Base-by-base conservation (phyloP, 352 stramenopile species). In the Globisporangium alternatum region DNA sequence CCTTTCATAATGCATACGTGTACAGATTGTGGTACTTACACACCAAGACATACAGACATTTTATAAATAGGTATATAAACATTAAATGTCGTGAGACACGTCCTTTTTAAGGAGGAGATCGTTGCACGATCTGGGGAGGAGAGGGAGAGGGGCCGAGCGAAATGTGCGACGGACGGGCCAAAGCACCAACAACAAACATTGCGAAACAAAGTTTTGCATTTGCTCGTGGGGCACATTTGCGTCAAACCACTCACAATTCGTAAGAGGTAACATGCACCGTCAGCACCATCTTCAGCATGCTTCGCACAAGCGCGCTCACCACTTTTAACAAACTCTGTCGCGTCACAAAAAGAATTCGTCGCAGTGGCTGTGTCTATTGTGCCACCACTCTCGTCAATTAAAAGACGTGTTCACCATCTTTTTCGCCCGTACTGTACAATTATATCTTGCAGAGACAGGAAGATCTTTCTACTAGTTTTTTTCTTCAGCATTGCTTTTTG, bases 51-150 rank as follows among this genome's bases (percentile, higher is more conserved):
- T 2, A 28, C 2, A 3, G 25, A 47, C n/a, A 22, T 2, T 48
- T 8, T 33, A n/a, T 43, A 10, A 19, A 56, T 19, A 56, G 51
- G 51, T 1, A 19, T 3, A 30, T 43, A 22, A 30, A 10, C 0
- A 4, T 10, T 7, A 9, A 55, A 44, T 25, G 56, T 31, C 25
- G 56, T 62, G 56, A 55, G 56, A 62, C 56, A 62, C 56, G 43
- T 62, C 56, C 56, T 62, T 43, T 37, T 43, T 35, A 19, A 57
- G 30, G 51, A 56, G 30, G 51, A 58, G 52, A 33, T n/a, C n/a
- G 52, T 58, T 58, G 52, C 52, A 45, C n/a, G 10, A 58, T 58
- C 52, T 12, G 52, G 30, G 49, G 52, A 13, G 31, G 10, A 15
- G 51, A 54, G 48, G 28, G 51, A 56, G 51, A 41, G 19, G 51